Conservation (phyloP, 371 early-diverging fungal species). For the Rhizomucor miehei region DNA sequence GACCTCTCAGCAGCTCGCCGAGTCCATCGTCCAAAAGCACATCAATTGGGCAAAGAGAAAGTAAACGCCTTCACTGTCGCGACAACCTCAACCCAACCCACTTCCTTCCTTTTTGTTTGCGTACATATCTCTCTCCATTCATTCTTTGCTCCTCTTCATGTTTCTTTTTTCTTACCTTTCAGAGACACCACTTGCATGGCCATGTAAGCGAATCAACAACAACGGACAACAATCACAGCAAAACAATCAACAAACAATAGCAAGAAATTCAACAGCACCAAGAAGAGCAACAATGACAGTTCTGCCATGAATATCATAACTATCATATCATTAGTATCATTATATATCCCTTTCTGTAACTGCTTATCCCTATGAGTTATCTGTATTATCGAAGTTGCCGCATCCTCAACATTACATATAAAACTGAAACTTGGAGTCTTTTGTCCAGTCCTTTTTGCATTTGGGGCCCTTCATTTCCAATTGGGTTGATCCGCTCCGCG, state of each 20-base stretch:
- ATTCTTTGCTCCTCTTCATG: too few species aligned
- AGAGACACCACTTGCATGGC: neutral
- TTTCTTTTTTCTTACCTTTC: neutral
- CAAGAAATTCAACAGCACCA: too few species aligned
- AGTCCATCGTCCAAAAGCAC: conserved; percentile 38
- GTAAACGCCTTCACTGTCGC: conserved; percentile 11
- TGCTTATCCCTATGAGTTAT: neutral
- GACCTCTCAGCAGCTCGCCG: conserved; percentile 22
- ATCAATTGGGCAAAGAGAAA: conserved; percentile 43
- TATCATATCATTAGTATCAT: neutral
- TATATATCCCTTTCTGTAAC: neutral
- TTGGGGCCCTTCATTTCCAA: too few species aligned
- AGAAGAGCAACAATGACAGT: too few species aligned
- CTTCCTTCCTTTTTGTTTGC: conserved; percentile 1
- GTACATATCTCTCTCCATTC: neutral
- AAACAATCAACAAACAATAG: too few species aligned
- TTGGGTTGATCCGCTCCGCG: too few species aligned
- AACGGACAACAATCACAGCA: too few species aligned
- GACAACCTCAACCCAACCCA: neutral
- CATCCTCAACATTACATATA: neutral
- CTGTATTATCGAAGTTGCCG: neutral
- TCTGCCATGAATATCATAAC: too few species aligned
- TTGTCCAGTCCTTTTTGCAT: too few species aligned
- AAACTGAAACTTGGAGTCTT: too few species aligned
- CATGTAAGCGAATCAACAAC: too few species aligned